Evolutionary conservation across 2,329 filamentous ascomycete genomes (phyloP).

Genomic region (Dothidotthia symphoricarpi): DNA sequence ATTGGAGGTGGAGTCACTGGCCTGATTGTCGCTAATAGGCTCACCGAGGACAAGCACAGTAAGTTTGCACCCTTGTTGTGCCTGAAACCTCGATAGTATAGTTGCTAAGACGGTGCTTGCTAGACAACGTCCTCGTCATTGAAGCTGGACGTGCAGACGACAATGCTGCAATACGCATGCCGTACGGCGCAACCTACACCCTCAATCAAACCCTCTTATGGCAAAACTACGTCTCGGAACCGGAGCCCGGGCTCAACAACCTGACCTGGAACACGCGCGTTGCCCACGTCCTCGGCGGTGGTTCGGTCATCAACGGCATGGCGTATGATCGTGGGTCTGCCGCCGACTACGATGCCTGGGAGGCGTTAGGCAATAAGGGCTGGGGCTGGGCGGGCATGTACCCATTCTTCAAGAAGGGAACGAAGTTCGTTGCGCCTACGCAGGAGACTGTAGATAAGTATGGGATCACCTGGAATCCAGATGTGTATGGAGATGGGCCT

Average conservation of each 20-base stretch:
- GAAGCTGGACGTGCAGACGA: slow-evolving; percentile 26
- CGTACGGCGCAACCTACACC: slow-evolving; percentile 21
- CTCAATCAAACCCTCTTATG: slow-evolving; percentile 22
- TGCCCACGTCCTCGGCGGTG: slow-evolving; percentile 24
- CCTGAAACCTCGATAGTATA: too few species aligned
- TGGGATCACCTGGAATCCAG: slow-evolving; percentile 25
- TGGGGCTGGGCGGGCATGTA: slow-evolving; percentile 57
- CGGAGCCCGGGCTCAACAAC: slow-evolving; percentile 19
- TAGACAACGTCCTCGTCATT: slow-evolving; percentile 30
- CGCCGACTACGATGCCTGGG: slow-evolving; percentile 56
- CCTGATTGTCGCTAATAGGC: slow-evolving; percentile 24
- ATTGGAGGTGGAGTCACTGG: slow-evolving; percentile 31
- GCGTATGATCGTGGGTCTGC: slow-evolving; percentile 36
- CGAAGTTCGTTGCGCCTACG: slow-evolving; percentile 25
- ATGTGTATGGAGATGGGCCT: slow-evolving; percentile 26
- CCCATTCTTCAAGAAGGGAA: slow-evolving; percentile 31
- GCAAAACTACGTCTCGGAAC: slow-evolving; percentile 17
- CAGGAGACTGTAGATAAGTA: slow-evolving; percentile 12
- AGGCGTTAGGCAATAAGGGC: slow-evolving; percentile 57
- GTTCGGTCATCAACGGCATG: slow-evolving; percentile 38
- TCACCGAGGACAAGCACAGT: slow-evolving; percentile 20
- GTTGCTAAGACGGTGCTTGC: neutral
- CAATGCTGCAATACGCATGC: slow-evolving; percentile 22
- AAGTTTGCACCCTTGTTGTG: too few species aligned
- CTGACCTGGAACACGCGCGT: slow-evolving; percentile 17